Base-by-base conservation (phyloP, 2,329 filamentous ascomycete species). In the Colletotrichum falcatum region DNA sequence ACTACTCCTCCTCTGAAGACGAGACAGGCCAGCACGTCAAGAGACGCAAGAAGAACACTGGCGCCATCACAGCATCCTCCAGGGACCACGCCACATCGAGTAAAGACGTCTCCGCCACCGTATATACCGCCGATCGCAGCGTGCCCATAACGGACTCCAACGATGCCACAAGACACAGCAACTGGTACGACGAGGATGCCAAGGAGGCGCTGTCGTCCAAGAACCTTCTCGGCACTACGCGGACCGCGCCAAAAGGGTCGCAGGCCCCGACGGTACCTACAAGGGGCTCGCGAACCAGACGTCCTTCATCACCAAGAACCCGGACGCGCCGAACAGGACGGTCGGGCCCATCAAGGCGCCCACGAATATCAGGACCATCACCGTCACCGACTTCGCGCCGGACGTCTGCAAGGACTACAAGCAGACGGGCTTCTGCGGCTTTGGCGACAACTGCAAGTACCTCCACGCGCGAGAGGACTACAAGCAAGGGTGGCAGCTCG, bases 401-500 rank as follows among this genome's bases (percentile, higher is more conserved):
- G 95, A 98, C 74, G 93, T 97, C 0, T 99, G 96, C 82, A 98
- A 98, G 80, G 96, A 98, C 61, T 79, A 79, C 67, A 80, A 81
- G 69, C 73, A 76, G 73, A 93, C 83, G 28, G 90, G 89, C 0
- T 90, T 90, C 77, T 92, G 89, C 74, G 88, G 80, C 0, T 82
- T 81, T 44, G 78, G 92, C 35, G 93, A 96, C 78, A 90, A 87
- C 72, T 97, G 95, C 84, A 97, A 94, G 77, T 96, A 91, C 77
- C 77, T 94, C 0, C 93, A 96, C 77, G 89, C 89, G 6, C 85
- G 93, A 68, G 91, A 93, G 76, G 92, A 94, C 79, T 92, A 94
- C 78, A 94, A 95, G 75, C 92, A 95, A 78, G 96, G 96, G 3
- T 99, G 96, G 96, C 94, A 98, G 79, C 86, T 99, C 5, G 96